phyloP scores from a whole-genome alignment of 306 rosid genomes.

The Carpinus fangiana region DNA sequence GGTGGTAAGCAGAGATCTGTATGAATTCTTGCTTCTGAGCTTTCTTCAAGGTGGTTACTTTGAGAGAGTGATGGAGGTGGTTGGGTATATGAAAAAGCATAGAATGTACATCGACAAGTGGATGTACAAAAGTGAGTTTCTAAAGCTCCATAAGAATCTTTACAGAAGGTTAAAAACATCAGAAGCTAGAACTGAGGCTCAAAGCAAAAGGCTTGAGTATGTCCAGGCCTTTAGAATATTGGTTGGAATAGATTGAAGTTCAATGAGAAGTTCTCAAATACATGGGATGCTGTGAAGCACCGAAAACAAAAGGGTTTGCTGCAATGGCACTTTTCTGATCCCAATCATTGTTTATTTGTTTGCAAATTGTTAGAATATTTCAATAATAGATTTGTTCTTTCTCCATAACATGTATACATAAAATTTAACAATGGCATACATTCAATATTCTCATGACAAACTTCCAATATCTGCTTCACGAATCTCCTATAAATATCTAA shows the following conservation, averaged over 20 bases:
- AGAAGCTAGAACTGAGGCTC: constrained; percentile 73
- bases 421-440: too few species aligned
- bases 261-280: neutral
- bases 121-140: constrained; percentile 73
- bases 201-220: constrained; percentile 61
- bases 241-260: constrained; percentile 50
- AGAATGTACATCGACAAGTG: constrained; percentile 63
- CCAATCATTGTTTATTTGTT: neutral
- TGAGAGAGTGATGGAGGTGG: constrained; percentile 91
- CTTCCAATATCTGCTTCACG: too few species aligned
- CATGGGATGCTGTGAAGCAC: neutral
- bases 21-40: constrained; percentile 61
- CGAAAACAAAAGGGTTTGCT: neutral
- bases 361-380: neutral
- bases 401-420: too few species aligned
- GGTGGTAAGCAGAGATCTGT: constrained; percentile 55
- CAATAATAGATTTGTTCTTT: too few species aligned
- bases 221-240: constrained; percentile 74
- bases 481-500: too few species aligned
- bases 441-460: too few species aligned
- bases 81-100: constrained; percentile 54
- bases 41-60: constrained; percentile 87
- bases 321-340: neutral
- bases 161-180: constrained; percentile 67
- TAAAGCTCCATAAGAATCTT: constrained; percentile 74